These are phyloP conservation scores for Leishmania braziliensis DNA, from an alignment of 208 protist genomes.

Conservation along the genomic window DNA sequence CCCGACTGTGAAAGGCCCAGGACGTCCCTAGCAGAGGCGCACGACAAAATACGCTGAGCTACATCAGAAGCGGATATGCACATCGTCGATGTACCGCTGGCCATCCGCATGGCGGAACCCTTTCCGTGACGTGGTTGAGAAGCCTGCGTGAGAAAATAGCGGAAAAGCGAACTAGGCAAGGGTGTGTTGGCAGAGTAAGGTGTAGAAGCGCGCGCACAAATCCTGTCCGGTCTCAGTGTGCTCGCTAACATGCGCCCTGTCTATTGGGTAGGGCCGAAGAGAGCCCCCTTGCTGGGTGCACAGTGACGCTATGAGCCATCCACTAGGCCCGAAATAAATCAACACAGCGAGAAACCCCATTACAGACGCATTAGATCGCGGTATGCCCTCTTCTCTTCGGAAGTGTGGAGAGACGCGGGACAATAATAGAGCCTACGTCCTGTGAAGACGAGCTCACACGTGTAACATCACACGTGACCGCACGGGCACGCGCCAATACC, in stretches of 20 bases:
- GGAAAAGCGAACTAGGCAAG: background rate
- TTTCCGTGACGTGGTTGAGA: background rate
- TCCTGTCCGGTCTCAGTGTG: background rate
- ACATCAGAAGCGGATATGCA: background rate
- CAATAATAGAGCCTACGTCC: background rate
- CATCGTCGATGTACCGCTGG: background rate
- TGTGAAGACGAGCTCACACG: background rate
- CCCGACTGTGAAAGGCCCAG: slow-evolving; percentile 5
- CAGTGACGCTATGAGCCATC: background rate
- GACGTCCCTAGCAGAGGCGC: slow-evolving; percentile 12
- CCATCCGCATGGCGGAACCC: background rate
- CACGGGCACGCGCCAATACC: background rate
- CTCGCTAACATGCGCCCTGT: background rate
- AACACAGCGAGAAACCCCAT: background rate
- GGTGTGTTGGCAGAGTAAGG: background rate
- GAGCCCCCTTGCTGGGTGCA: background rate
- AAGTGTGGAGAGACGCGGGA: background rate
- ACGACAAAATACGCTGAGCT: slow-evolving; percentile 1
- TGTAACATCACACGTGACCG: background rate
- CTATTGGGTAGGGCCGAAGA: background rate
- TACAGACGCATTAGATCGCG: background rate
- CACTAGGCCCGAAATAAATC: background rate
- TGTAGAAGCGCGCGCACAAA: background rate
- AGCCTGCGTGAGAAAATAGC: background rate
- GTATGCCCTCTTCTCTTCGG: background rate